These are phyloP conservation scores for Termitomyces sp. DNA, from an alignment of 768 basidiomycete genomes.

Conservation along the genomic window DNA sequence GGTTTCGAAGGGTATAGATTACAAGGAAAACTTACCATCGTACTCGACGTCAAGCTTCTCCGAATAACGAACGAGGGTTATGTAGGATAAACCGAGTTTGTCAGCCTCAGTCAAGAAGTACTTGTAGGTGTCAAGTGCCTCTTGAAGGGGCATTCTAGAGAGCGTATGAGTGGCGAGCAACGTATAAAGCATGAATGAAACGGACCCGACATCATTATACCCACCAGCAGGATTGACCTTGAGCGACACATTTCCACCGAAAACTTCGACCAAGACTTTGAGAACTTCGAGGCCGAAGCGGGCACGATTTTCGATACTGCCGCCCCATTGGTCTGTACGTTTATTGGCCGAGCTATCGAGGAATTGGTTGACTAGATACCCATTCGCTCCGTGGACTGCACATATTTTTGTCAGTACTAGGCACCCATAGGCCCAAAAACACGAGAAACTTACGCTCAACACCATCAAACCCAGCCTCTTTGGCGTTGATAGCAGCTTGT, in stretches of 20 bases:
- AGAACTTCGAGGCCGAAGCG: conserved; percentile 51
- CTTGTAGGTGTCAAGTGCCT: conserved; percentile 36
- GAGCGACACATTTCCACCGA: conserved; percentile 40
- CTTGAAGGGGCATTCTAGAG: conserved; percentile 38
- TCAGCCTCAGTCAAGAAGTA: conserved; percentile 39
- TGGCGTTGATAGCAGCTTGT: conserved; percentile 43
- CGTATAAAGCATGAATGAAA: background rate
- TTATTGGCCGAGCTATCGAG: conserved; percentile 43
- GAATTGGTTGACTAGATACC: conserved; percentile 48
- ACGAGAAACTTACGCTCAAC: conserved; percentile 35
- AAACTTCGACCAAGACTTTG: conserved; percentile 36
- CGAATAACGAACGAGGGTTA: conserved; percentile 27
- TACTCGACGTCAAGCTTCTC: conserved; percentile 18
- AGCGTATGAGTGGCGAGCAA: background rate
- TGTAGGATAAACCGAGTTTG: conserved; percentile 30
- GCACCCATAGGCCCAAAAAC: background rate
- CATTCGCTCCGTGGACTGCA: conserved; percentile 40
- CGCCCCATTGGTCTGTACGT: conserved; percentile 59
- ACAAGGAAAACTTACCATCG: conserved; percentile 23
- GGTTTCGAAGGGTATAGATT: background rate
- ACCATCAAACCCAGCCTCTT: conserved; percentile 54
- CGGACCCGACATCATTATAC: conserved; percentile 42
- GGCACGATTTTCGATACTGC: conserved; percentile 52
- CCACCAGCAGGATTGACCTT: conserved; percentile 42
- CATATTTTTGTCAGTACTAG: background rate